phyloP scores from a whole-genome alignment of 371 early-diverging fungal species.

The Mortierella sp. region DNA sequence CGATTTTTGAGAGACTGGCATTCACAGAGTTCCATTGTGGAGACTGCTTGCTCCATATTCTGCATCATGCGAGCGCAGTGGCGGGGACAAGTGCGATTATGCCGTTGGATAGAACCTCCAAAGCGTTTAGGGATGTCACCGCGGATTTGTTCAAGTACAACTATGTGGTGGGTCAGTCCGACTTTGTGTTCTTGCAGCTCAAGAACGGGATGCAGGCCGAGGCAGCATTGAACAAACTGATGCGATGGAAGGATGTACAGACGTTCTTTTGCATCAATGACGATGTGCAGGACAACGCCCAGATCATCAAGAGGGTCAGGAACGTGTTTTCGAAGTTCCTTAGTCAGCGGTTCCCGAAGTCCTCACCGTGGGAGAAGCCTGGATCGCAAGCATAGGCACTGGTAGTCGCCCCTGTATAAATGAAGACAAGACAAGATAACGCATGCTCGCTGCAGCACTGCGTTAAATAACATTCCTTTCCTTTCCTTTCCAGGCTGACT shows the following conservation, averaged over 20 bases:
- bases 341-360: slow-evolving; percentile 18
- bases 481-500: too few species aligned
- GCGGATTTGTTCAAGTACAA: slow-evolving; percentile 40
- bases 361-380: slow-evolving; percentile 37
- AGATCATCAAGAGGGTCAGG: slow-evolving; percentile 10
- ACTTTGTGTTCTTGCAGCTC: slow-evolving; percentile 26
- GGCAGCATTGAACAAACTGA: background rate
- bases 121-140: slow-evolving; percentile 12
- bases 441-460: too few species aligned
- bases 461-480: too few species aligned
- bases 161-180: slow-evolving; percentile 31
- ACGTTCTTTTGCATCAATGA: slow-evolving; percentile 48
- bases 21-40: slow-evolving; percentile 48
- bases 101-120: slow-evolving; percentile 22
- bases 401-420: too few species aligned
- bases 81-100: slow-evolving; percentile 20
- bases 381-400: background rate
- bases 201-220: slow-evolving; percentile 12
- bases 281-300: slow-evolving; percentile 23
- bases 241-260: background rate
- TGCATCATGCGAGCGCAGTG: slow-evolving; percentile 4
- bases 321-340: slow-evolving; percentile 14
- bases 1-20: slow-evolving; percentile 36
- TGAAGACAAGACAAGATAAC: too few species aligned
- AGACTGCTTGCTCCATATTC: slow-evolving; percentile 43